Conservation (phyloP, 148 eudicot genomes). For the Fagopyrum esculentum region DNA sequence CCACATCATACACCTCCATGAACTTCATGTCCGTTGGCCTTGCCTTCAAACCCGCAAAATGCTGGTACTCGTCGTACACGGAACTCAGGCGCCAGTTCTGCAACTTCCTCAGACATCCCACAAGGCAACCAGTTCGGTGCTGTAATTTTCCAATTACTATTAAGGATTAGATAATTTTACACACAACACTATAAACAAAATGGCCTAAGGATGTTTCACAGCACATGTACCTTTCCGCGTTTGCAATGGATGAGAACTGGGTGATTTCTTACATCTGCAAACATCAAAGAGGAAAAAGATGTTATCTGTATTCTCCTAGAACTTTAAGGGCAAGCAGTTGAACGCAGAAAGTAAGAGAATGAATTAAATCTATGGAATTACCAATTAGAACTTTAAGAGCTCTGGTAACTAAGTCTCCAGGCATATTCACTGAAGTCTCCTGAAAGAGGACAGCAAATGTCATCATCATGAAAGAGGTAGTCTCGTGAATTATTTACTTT, state of each 20-base stretch:
- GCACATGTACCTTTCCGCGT: conserved; percentile 63
- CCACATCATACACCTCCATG: conserved; percentile 58
- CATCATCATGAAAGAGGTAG: not conserved
- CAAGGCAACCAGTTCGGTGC: conserved; percentile 70
- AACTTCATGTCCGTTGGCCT: conserved; percentile 80
- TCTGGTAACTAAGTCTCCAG: conserved; percentile 42
- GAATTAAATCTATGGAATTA: conserved; percentile 14
- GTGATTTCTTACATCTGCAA: conserved; percentile 69
- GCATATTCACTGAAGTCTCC: conserved; percentile 47
- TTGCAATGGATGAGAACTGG: conserved; percentile 82
- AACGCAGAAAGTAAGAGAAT: not conserved
- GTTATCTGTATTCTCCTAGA: not conserved
- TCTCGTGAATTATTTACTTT: too few species aligned
- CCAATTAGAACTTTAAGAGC: conserved; percentile 65
- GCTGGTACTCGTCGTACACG: conserved; percentile 72
- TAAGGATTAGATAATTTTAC: not conserved
- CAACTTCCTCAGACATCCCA: conserved; percentile 77
- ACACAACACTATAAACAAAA: not conserved
- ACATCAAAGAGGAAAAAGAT: conserved; percentile 9
- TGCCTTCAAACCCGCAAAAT: conserved; percentile 77
- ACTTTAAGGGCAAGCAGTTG: too few species aligned
- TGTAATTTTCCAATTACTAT: not conserved
- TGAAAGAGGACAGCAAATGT: conserved; percentile 19
- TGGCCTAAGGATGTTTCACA: not conserved
- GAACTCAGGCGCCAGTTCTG: conserved; percentile 82